A percentile compares a stretch with the other conserved stretches of the same genome.
phyloP scores from a whole-genome alignment of 495 filamentous ascomycete genomes.

The Neurospora sp. region DNA sequence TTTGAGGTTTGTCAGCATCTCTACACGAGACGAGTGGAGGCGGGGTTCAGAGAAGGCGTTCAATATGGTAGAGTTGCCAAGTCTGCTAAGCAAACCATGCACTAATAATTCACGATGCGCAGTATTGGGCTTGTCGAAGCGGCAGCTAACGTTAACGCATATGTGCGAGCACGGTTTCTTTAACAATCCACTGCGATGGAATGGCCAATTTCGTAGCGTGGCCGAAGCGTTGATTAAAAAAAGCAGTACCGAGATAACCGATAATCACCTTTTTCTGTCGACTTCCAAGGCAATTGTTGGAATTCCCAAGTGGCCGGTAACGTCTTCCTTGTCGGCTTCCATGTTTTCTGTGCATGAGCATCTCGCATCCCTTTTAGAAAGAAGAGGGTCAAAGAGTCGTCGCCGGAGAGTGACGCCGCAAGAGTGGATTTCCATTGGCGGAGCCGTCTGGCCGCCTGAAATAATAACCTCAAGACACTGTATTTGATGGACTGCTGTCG shows the following conservation, averaged over 20 bases:
- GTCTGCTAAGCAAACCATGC: not conserved
- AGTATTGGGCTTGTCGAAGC: not conserved
- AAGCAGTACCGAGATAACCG: not conserved
- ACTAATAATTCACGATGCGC: not conserved
- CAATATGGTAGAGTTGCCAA: not conserved
- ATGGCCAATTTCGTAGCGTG: not conserved
- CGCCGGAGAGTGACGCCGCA: not conserved
- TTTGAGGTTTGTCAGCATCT: not conserved
- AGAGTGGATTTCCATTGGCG: not conserved
- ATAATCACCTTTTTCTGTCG: not conserved
- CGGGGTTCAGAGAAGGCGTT: not conserved
- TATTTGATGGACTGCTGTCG: not conserved
- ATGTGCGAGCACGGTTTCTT: not conserved
- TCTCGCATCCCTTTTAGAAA: not conserved
- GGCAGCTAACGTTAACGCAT: not conserved
- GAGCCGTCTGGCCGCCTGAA: not conserved
- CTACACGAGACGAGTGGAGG: not conserved
- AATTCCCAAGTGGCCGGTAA: not conserved
- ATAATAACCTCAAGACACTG: not conserved
- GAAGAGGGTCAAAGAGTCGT: not conserved
- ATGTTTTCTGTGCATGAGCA: not conserved
- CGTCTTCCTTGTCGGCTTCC: not conserved
- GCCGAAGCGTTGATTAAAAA: not conserved
- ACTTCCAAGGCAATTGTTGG: too few species aligned
- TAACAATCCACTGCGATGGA: not conserved